These are phyloP conservation scores for Diplogelasinospora grovesii DNA, from an alignment of 495 filamentous ascomycete species.

Conservation along the genomic window DNA sequence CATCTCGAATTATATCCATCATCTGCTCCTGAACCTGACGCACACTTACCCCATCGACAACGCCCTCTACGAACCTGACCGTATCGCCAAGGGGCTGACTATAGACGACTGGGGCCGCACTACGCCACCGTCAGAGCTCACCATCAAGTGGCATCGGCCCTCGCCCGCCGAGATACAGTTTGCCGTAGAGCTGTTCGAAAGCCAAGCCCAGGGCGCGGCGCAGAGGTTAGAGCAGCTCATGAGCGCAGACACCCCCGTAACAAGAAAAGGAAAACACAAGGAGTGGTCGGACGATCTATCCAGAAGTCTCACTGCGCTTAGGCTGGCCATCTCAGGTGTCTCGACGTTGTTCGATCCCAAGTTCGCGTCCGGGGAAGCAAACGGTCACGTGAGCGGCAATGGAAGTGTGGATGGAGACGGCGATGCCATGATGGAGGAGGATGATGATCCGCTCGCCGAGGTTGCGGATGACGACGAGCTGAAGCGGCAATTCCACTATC, in stretches of 20 bases:
- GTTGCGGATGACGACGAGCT: constrained; percentile 78
- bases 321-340: constrained; percentile 80
- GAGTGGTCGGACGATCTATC: constrained; percentile 98
- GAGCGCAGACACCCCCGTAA: constrained; percentile 73
- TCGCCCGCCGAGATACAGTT: constrained; percentile 73
- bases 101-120: constrained; percentile 73
- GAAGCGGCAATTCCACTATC: constrained; percentile 74
- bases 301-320: constrained; percentile 75
- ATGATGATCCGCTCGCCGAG: constrained; percentile 56
- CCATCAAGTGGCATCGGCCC: constrained; percentile 86
- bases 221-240: constrained; percentile 65
- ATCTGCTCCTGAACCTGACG: constrained; percentile 94
- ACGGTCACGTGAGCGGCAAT: constrained; percentile 26
- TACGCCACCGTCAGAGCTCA: constrained; percentile 63
- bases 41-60: constrained; percentile 89
- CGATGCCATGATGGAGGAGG: constrained; percentile 48
- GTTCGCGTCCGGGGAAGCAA: constrained; percentile 48
- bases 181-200: constrained; percentile 80
- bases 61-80: constrained; percentile 69
- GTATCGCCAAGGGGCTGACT: constrained; percentile 43
- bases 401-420: constrained; percentile 35
- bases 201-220: constrained; percentile 55
- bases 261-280: constrained; percentile 89
- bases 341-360: constrained; percentile 81
- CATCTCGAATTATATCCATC: constrained; percentile 95